Conservation (phyloP, 2,329 filamentous ascomycete species). For the Colletotrichum sp. region DNA sequence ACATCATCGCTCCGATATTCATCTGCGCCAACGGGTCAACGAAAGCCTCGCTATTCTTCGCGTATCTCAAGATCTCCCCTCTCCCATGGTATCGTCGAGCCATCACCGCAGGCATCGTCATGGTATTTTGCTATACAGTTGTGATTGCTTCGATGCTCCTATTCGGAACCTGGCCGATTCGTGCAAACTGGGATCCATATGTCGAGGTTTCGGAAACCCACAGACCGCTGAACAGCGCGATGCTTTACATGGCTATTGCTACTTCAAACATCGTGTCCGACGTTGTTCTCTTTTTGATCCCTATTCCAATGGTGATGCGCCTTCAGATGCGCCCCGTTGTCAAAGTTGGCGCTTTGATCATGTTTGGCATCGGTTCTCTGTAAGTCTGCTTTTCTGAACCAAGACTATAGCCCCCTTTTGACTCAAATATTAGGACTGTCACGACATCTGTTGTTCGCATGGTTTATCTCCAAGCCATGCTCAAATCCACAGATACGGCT, state of each 20-base stretch:
- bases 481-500: conserved; percentile 10
- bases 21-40: conserved; percentile 35
- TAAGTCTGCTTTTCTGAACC: background rate
- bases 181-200: conserved; percentile 23
- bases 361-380: conserved; percentile 46
- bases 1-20: conserved; percentile 32
- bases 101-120: conserved; percentile 27
- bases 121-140: conserved; percentile 32
- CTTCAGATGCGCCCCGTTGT: conserved; percentile 49
- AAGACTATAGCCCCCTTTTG: background rate
- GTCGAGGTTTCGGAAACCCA: conserved; percentile 14
- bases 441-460: conserved; percentile 27
- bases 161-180: conserved; percentile 23
- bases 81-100: conserved; percentile 29
- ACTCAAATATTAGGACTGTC: conserved; percentile 26
- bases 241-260: conserved; percentile 53
- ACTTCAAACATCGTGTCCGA: conserved; percentile 51
- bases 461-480: conserved; percentile 17
- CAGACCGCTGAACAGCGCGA: conserved; percentile 44
- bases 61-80: conserved; percentile 37
- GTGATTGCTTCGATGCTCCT: conserved; percentile 23
- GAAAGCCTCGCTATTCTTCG: conserved; percentile 37
- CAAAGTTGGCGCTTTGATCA: conserved; percentile 44
- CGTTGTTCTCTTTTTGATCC: conserved; percentile 47
- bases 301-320: conserved; percentile 45